Base-by-base conservation (phyloP, 495 filamentous ascomycete genomes). In the Aspergillus egyptiacus region DNA sequence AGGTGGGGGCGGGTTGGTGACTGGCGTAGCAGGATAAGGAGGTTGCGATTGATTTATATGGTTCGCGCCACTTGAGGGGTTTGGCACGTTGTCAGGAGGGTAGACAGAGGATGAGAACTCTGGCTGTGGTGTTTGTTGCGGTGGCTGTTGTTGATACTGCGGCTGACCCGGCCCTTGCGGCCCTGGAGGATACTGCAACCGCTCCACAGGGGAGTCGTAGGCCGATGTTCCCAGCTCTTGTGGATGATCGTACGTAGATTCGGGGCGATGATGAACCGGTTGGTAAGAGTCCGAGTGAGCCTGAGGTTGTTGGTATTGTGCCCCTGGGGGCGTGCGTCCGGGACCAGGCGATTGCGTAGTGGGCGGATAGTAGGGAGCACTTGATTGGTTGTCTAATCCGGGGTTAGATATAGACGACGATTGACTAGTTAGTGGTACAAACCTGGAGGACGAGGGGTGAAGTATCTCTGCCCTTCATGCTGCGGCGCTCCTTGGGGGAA, bases 211-310 rank as follows among this genome's bases (percentile, higher is more conserved):
- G 5, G 86, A 87, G 59, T 91, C 86, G 54, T 93, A 94, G 9
- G 80, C 79, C 5, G 85, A 85, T n/a, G 88, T 89, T 25, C 86
- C 85, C 32, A 94, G 71, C 71, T 94, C 88, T 64, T 91, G 88
- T 1, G 88, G 87, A 36, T 83, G 81, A 8, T 82, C 81, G 56
- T 86, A 87, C 37, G 81, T 87, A 52, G 83, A 89, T 58, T 84
- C 82, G 4, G 83, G 86, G 22, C 78, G 75, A 47, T 77, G 75
- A 31, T 76, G 64, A 19, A 64, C 53, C 19, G 67, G 53, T 42
- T 60, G 64, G 48, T 76, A 76, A 24, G 69, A 50, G 15, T 74
- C 73, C 18, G 70, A 38, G 6, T 64, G 57, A 6, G 66, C 57
- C 54, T 68, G 58, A 53, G 59, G 71, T 52, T 64, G 39, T 28